phyloP scores from a whole-genome alignment of 2,329 filamentous ascomycete species.

The Harringtonia lauricola region DNA sequence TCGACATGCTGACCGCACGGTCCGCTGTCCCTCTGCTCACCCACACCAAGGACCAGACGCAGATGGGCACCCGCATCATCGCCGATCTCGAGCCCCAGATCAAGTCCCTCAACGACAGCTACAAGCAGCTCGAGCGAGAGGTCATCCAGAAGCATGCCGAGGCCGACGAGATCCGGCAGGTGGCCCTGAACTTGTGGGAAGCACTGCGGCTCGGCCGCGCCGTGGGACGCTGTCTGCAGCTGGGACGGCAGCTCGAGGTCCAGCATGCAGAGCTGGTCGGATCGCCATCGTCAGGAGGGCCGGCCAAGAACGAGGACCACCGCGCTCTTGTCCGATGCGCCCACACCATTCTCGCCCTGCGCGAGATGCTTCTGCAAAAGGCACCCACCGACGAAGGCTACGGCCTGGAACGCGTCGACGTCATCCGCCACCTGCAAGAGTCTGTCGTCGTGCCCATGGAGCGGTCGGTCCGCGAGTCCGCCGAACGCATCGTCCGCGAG shows the following conservation, averaged over 20 bases:
- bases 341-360: slow-evolving; percentile 64
- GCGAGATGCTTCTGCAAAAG: slow-evolving; percentile 60
- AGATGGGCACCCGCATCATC: slow-evolving; percentile 62
- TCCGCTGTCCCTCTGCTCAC: slow-evolving; percentile 71
- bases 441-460: slow-evolving; percentile 63
- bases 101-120: slow-evolving; percentile 69
- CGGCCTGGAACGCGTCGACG: slow-evolving; percentile 63
- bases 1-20: slow-evolving; percentile 78
- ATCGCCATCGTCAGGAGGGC: slow-evolving; percentile 10
- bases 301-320: slow-evolving; percentile 54
- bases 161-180: slow-evolving; percentile 70
- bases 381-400: slow-evolving; percentile 63
- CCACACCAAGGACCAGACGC: slow-evolving; percentile 64
- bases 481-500: slow-evolving; percentile 71
- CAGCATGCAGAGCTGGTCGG: slow-evolving; percentile 53
- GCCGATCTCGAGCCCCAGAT: slow-evolving; percentile 71
- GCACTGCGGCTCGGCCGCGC: slow-evolving; percentile 67
- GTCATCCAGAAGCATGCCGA: slow-evolving; percentile 77
- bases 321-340: slow-evolving; percentile 72
- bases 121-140: slow-evolving; percentile 74
- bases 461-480: slow-evolving; percentile 56
- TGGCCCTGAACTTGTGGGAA: slow-evolving; percentile 69
- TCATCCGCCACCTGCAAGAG: slow-evolving; percentile 56
- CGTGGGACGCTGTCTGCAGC: slow-evolving; percentile 65
- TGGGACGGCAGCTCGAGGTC: slow-evolving; percentile 80